Conservation (phyloP, 208 protist genomes). For the Leishmania aethiopica region DNA sequence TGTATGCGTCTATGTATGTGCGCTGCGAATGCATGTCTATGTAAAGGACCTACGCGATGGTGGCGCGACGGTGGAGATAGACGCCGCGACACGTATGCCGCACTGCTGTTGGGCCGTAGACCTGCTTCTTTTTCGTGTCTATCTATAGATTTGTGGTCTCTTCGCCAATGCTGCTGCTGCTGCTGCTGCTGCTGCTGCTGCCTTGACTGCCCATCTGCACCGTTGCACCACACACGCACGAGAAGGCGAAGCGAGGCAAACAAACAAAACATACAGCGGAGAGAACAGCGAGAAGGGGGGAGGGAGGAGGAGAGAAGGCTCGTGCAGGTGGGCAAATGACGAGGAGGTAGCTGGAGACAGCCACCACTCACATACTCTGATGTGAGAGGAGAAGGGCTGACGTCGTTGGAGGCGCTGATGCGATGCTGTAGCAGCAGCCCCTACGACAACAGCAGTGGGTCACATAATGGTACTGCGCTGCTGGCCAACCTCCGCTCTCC, state of each 20-base stretch:
- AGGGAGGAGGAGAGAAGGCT: neutral
- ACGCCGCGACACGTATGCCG: neutral
- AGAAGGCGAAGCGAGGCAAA: neutral
- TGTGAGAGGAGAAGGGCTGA: neutral
- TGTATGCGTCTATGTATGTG: constrained; percentile 2
- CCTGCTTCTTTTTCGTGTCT: neutral
- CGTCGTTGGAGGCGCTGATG: neutral
- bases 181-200: neutral
- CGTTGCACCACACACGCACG: neutral
- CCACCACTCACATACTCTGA: neutral
- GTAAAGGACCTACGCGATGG: neutral
- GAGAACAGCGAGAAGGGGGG: neutral
- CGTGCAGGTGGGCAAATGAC: neutral
- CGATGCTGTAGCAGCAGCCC: neutral
- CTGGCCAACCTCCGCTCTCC: neutral
- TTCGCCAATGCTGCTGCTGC: neutral
- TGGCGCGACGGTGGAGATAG: neutral
- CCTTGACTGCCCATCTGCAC: neutral
- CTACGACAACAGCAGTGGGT: neutral
- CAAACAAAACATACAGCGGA: neutral
- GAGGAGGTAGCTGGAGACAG: neutral
- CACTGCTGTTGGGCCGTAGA: neutral
- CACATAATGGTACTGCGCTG: neutral
- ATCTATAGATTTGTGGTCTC: neutral
- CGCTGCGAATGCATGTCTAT: constrained; percentile 2